Conservation (phyloP, 1,139 yeast species). For the Candida albicans region DNA sequence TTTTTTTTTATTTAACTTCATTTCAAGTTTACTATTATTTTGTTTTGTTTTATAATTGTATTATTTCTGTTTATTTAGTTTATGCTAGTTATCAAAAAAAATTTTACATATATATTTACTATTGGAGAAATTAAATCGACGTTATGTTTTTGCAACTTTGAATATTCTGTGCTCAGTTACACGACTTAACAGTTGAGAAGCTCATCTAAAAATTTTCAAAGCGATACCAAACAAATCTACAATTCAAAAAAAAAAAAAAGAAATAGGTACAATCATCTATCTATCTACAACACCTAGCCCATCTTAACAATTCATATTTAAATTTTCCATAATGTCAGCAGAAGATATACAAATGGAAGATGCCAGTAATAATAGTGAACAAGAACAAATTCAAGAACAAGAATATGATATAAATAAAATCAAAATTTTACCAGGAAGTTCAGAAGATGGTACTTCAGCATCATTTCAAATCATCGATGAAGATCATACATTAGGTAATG, state of each 20-base stretch:
- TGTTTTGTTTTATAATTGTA: neutral
- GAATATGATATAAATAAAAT: slow-evolving; percentile 53
- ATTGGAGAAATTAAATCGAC: too few species aligned
- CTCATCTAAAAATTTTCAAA: neutral
- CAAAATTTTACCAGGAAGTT: slow-evolving; percentile 77
- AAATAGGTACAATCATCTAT: too few species aligned
- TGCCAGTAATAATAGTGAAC: slow-evolving; percentile 2
- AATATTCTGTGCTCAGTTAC: neutral
- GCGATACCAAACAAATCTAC: neutral
- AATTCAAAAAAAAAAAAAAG: neutral
- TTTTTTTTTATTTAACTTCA: neutral
- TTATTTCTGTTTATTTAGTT: neutral
- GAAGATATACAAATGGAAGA: slow-evolving; percentile 11
- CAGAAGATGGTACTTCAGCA: slow-evolving; percentile 93
- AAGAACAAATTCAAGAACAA: slow-evolving; percentile 30
- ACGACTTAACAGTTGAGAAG: neutral
- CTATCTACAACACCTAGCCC: too few species aligned
- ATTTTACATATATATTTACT: too few species aligned
- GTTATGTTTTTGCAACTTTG: too few species aligned
- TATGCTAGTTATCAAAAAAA: neutral
- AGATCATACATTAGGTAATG: slow-evolving; percentile 94
- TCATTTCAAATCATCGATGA: slow-evolving; percentile 91
- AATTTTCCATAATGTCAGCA: slow-evolving; percentile 6
- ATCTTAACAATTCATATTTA: neutral
- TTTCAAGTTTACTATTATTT: neutral